A percentile compares a stretch with the other conserved stretches of the same genome.
phyloP scores from a whole-genome alignment of 805 yeast genomes.

The Cyberlindnera subsufficiens region DNA sequence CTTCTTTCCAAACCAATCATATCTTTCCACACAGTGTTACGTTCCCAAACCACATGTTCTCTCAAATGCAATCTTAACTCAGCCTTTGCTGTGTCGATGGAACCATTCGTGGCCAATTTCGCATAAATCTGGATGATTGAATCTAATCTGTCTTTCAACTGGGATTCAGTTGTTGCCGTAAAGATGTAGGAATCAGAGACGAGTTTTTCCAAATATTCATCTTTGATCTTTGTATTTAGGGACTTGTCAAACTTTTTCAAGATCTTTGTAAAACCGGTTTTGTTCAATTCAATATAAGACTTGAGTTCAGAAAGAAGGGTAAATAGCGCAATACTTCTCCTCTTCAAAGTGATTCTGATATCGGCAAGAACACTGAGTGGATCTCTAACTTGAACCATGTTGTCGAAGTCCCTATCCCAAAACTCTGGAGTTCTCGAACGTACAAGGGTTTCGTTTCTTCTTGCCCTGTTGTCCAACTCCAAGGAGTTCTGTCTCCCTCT shows the following conservation, averaged over 20 bases:
- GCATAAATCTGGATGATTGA: slow-evolving; percentile 52
- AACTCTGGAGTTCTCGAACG: slow-evolving; percentile 22
- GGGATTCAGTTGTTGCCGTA: slow-evolving; percentile 36
- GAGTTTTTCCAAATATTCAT: slow-evolving; percentile 43
- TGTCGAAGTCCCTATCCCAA: slow-evolving; percentile 21
- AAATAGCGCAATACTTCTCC: slow-evolving; percentile 58
- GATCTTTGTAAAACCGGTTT: slow-evolving; percentile 85
- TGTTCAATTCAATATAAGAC: slow-evolving; percentile 78
- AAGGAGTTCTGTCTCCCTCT: slow-evolving; percentile 22
- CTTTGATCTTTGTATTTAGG: slow-evolving; percentile 52
- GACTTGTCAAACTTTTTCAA: slow-evolving; percentile 90
- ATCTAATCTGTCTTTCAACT: slow-evolving; percentile 49
- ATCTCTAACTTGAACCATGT: slow-evolving; percentile 13
- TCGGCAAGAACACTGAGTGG: slow-evolving; percentile 23
- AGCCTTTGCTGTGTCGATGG: slow-evolving; percentile 36
- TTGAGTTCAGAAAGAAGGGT: slow-evolving; percentile 77
- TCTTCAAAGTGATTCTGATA: slow-evolving; percentile 53
- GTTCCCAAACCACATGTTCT: slow-evolving; percentile 95
- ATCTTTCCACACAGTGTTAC: slow-evolving; percentile 97
- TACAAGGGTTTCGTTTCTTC: slow-evolving; percentile 11
- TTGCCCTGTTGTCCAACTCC: slow-evolving; percentile 14
- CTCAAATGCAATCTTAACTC: slow-evolving; percentile 56
- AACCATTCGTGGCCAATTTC: slow-evolving; percentile 36
- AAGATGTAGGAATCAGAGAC: slow-evolving; percentile 53
- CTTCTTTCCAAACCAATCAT: slow-evolving; percentile 87